Evolutionary conservation across 2,329 filamentous ascomycete genomes (phyloP).

Genomic region (Capronia coronata): DNA sequence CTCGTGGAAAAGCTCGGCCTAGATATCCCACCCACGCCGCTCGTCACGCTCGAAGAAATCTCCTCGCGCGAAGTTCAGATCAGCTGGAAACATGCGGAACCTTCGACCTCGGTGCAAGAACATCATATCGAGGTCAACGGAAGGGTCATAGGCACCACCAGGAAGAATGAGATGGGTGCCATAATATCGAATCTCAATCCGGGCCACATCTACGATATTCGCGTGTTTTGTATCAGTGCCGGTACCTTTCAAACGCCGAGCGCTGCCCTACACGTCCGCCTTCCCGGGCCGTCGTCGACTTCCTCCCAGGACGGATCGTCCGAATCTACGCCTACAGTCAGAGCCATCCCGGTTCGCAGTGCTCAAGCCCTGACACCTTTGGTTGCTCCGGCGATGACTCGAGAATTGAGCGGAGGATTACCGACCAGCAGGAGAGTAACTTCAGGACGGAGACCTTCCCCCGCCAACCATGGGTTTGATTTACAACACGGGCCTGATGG

Average conservation of each 20-base stretch:
- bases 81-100: conserved; percentile 75
- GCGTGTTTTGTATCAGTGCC: conserved; percentile 82
- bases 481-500: conserved; percentile 31
- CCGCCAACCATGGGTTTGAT: conserved; percentile 47
- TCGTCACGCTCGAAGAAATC: conserved; percentile 85
- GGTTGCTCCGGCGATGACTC: conserved; percentile 52
- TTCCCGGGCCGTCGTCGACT: conserved; percentile 44
- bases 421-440: conserved; percentile 57
- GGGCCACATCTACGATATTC: conserved; percentile 84
- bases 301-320: conserved; percentile 20
- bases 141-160: conserved; percentile 77
- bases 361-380: conserved; percentile 54
- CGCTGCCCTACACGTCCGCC: conserved; percentile 74
- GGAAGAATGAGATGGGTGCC: conserved; percentile 74
- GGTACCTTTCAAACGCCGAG: conserved; percentile 92
- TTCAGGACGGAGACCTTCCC: conserved; percentile 68
- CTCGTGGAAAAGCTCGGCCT: conserved; percentile 86
- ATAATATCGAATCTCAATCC: conserved; percentile 83
- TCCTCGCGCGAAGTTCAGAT: conserved; percentile 79
- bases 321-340: conserved; percentile 42
- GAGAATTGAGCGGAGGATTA: conserved; percentile 58
- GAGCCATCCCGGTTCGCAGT: conserved; percentile 49
- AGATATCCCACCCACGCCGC: conserved; percentile 83
- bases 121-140: conserved; percentile 93
- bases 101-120: conserved; percentile 65